Evolutionary conservation across 768 basidiomycete genomes (phyloP).

Genomic region (Dioszegia hungarica): DNA sequence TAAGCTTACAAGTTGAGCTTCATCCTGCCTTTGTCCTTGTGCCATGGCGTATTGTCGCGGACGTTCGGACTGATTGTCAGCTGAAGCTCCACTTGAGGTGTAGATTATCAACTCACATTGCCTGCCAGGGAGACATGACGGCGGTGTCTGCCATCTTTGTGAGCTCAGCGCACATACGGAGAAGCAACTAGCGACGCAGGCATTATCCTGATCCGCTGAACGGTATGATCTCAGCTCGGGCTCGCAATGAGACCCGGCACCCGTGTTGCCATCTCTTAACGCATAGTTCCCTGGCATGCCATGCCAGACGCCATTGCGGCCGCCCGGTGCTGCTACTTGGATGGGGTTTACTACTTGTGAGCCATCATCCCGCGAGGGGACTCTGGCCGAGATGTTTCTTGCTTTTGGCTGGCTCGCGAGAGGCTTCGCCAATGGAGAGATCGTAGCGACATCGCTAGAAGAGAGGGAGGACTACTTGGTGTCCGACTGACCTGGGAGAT

Average conservation of each 20-base stretch:
- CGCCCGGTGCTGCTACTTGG: background rate
- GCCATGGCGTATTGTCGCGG: slow-evolving; percentile 43
- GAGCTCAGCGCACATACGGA: slow-evolving; percentile 24
- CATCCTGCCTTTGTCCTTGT: slow-evolving; percentile 46
- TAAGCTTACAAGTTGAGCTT: slow-evolving; percentile 50
- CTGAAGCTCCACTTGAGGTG: background rate
- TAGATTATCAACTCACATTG: slow-evolving; percentile 22
- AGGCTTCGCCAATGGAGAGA: too few relatives aligned
- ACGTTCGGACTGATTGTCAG: slow-evolving; percentile 45
- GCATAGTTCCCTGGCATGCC: too few relatives aligned
- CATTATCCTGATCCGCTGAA: slow-evolving; percentile 50
- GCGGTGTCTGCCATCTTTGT: slow-evolving; percentile 11
- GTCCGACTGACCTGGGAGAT: background rate
- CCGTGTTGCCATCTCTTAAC: slow-evolving; percentile 11
- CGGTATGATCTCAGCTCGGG: slow-evolving; percentile 51
- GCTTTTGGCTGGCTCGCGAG: background rate
- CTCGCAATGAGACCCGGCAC: background rate
- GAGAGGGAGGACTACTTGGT: background rate
- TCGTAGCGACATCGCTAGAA: too few relatives aligned
- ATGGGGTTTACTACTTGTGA: too few relatives aligned
- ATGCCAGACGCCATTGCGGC: background rate
- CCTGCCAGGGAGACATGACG: slow-evolving; percentile 27
- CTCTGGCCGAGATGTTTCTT: background rate
- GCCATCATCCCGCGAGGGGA: background rate
- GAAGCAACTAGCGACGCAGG: slow-evolving; percentile 50